Base-by-base conservation (phyloP, 176 grass and related monocot genomes). In the Phoenix dactylifera region DNA sequence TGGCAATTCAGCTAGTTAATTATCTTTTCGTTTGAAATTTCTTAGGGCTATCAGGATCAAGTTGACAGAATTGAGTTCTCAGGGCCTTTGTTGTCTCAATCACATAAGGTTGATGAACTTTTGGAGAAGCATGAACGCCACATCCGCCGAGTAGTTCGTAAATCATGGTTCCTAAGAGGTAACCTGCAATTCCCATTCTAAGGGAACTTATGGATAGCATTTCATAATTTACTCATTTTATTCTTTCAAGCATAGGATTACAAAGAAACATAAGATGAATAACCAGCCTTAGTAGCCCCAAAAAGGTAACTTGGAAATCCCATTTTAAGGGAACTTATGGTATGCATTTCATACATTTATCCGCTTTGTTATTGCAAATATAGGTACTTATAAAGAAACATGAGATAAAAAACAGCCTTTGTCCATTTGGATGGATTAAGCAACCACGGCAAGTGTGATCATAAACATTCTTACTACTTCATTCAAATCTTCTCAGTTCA, bases 101-200 rank as follows among this genome's bases (percentile, higher is more conserved):
- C 93, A n/a, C 78, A 86, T 79, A 85, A 87, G 78, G 73, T 98
- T 54, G 87, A 98, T 81, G 87, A 98, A 77, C 67, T 98, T 49
- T 65, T 98, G 68, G 65, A 89, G 69, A 92, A 77, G 55, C 84
- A 85, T 63, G 93, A 98, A 66, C 81, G 81, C 15, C 93, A 92
- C 26, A 88, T 98, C 54, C 82, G 87, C 1, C 84, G 83, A 80
- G 88, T 73, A 50, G 81, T 89, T 72, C 53, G 87, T 49, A 98
- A 74, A 76, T 92, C 76, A 5, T 98, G 87, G 93, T 89, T 98
- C 64, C 52, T 60, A 58, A 92, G 54, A 98, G 87, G 87, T 92
- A 91, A 74, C 55, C 50, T 64, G 19, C 28, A 6, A 49, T 56
- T 69, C 49, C 5, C 18, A 65, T 61, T 28, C 52, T 30, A 2